These are phyloP conservation scores for Heliamphora exappendiculata DNA, from an alignment of 148 eudicot genomes.

Conservation along the genomic window DNA sequence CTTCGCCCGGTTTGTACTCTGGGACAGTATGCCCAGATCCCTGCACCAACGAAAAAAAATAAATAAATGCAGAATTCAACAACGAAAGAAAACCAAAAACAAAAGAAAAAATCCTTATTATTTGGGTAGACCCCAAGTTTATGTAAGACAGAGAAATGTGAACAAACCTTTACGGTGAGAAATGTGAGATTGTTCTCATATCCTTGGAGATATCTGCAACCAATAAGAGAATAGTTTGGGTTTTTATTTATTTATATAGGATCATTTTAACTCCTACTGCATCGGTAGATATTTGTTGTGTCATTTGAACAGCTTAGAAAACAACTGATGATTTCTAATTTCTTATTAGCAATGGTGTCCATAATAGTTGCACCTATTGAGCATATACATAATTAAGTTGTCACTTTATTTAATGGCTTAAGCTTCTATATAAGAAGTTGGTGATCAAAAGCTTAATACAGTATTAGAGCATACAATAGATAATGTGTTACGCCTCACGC, in stretches of 20 bases:
- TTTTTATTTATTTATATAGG: not conserved
- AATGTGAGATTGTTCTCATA: slow-evolving; percentile 80
- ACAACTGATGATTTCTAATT: too few relatives aligned
- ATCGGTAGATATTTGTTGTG: not conserved
- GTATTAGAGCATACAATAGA: too few relatives aligned
- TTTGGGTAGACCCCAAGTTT: not conserved
- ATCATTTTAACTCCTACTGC: not conserved
- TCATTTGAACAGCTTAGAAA: too few relatives aligned
- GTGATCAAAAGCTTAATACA: too few relatives aligned
- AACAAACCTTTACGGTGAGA: slow-evolving; percentile 74
- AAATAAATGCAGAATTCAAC: not conserved
- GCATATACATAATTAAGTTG: too few relatives aligned
- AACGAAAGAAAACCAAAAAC: not conserved
- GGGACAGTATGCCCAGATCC: slow-evolving; percentile 85
- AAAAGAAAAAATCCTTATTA: not conserved
- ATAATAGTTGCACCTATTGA: too few relatives aligned
- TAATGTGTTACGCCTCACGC: too few relatives aligned
- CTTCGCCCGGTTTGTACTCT: slow-evolving; percentile 73
- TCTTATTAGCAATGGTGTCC: too few relatives aligned
- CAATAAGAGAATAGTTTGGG: not conserved
- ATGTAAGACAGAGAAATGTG: not conserved
- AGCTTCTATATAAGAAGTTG: too few relatives aligned
- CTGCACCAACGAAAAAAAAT: slow-evolving; percentile 26
- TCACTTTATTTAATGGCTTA: too few relatives aligned
- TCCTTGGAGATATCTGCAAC: slow-evolving; percentile 65